These are phyloP conservation scores for Sisymbrium altissimum DNA, from an alignment of 345 rosid genomes.

Conservation along the genomic window DNA sequence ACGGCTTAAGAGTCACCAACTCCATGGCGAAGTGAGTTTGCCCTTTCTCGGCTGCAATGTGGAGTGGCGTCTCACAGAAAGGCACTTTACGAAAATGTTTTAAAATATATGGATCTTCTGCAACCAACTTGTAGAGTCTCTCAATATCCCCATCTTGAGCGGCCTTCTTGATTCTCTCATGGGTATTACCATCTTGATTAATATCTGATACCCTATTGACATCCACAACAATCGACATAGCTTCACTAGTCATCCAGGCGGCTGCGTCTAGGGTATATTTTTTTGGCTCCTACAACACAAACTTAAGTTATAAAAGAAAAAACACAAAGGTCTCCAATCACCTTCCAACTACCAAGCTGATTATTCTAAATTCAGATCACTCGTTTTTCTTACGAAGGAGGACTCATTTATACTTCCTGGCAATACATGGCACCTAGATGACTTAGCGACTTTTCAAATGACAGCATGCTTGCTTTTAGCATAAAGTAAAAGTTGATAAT, in stretches of 20 bases:
- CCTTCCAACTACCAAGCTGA: not conserved
- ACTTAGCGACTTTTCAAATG: not conserved
- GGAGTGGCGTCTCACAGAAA: slow-evolving; percentile 36
- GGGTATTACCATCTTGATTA: not conserved
- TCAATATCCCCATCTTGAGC: slow-evolving; percentile 2
- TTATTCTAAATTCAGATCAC: not conserved
- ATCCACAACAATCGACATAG: not conserved
- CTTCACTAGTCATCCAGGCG: not conserved
- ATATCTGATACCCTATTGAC: not conserved
- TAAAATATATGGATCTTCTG: slow-evolving; percentile 25
- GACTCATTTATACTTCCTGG: not conserved
- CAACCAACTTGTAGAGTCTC: not conserved
- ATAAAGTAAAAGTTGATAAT: not conserved
- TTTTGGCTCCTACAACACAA: not conserved
- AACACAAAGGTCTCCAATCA: not conserved
- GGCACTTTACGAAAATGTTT: slow-evolving; percentile 9
- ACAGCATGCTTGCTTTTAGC: not conserved
- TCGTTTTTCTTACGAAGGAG: not conserved
- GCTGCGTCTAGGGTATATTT: not conserved
- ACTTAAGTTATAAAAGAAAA: not conserved
- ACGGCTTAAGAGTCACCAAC: slow-evolving; percentile 28
- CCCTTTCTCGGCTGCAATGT: slow-evolving; percentile 30
- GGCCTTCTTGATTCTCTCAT: not conserved
- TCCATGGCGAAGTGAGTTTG: slow-evolving; percentile 34
- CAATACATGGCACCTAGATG: not conserved